Base-by-base conservation (phyloP, 371 early-diverging fungal genomes). In the Lichtheimia corymbifera region DNA sequence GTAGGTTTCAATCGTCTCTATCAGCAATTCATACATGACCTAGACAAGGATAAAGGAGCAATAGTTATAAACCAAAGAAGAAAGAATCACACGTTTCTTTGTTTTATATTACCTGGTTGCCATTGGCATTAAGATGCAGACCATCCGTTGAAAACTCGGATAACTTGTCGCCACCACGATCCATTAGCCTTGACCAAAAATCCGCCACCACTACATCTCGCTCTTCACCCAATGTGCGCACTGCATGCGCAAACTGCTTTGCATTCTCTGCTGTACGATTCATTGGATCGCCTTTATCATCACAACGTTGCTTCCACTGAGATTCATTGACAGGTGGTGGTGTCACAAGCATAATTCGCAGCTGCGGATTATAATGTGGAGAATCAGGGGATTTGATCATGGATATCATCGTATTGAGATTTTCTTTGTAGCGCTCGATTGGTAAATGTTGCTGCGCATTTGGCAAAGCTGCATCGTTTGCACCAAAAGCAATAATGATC, bases 401-500 rank as follows among this genome's bases (percentile, higher is more conserved):
- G 1, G 64, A 61, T 20, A 92, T 71, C 67, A 95, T 82, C 1
- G 63, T 55, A 25, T 59, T 66, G 5, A 92, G 51, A 57, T 94
- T 93, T 2, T 58, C 27, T 17, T 68, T 74, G 67, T 82, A 95
- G 9, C 79, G 73, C 0, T 70, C 74, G 18, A 94, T 42, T 1
- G 91, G 80, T 0, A 94, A 91, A 61, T 88, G 88, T 42, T 90
- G 91, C 9, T 59, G 50, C 0, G 79, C 66, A 24, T 67, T 67
- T 15, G 76, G 70, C 5, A 83, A 51, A 6, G 84, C 78, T 0
- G 92, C 86, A 66, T 96, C 96, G 70, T 96, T 96, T 43, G 94
- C 88, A 7, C 96, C 96, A 49, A 92, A 82, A 53, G 92, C 87
- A 9, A 96, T 77, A n/a, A 86, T 88, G 55, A 91, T 68, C 27